A percentile compares a stretch with the other conserved stretches of the same genome.
phyloP scores from a whole-genome alignment of 495 filamentous ascomycete species.

The Tuber calosporum region DNA sequence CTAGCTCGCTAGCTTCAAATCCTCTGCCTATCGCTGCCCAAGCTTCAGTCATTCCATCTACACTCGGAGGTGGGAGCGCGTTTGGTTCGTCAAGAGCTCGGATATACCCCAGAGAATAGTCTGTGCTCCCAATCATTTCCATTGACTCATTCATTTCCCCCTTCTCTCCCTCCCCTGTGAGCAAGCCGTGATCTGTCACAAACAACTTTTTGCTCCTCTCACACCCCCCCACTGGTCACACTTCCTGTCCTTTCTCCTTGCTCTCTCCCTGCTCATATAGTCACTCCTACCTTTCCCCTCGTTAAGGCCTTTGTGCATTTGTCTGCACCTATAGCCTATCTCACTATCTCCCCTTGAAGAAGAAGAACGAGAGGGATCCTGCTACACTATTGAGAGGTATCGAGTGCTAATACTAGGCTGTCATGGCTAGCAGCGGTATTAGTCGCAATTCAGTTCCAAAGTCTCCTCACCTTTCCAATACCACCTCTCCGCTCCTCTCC shows the following conservation, averaged over 20 bases:
- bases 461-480: constrained; percentile 35
- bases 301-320: not conserved
- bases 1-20: constrained; percentile 24
- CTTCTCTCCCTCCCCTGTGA: not conserved
- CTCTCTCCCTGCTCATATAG: not conserved
- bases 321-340: not conserved
- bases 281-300: not conserved
- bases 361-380: not conserved
- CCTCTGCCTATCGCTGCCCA: constrained; percentile 23
- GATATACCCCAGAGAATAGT: constrained; percentile 41
- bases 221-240: constrained; percentile 2
- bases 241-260: constrained; percentile 3
- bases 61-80: constrained; percentile 39
- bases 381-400: not conserved
- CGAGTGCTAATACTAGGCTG: not conserved
- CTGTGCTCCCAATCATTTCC: constrained; percentile 21
- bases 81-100: constrained; percentile 37
- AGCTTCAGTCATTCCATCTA: constrained; percentile 13
- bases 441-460: constrained; percentile 29
- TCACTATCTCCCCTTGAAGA: not conserved
- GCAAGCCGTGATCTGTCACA: constrained; percentile 2
- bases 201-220: not conserved
- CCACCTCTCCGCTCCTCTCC: constrained; percentile 40
- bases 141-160: constrained; percentile 14
- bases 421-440: constrained; percentile 22